Evolutionary conservation across 768 basidiomycete species (phyloP).

Genomic region (Boletellus sp.): DNA sequence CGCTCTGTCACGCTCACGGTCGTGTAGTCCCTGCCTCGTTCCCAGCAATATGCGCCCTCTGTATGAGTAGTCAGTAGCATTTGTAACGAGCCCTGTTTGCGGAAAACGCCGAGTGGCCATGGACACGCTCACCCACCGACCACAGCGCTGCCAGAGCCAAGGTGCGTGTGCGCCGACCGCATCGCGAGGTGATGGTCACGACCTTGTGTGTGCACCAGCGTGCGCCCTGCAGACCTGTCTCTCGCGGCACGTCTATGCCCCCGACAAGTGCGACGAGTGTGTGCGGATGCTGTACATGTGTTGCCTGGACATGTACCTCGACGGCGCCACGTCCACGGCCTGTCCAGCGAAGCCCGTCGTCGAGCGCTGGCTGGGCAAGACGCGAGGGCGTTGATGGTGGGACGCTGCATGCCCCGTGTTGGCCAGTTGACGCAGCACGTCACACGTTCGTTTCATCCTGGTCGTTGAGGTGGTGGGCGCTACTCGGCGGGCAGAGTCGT

Average conservation of each 20-base stretch:
- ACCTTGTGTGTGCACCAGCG: conserved; percentile 35
- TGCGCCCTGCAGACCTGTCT: conserved; percentile 64
- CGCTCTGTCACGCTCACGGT: background rate
- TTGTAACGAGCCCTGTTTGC: background rate
- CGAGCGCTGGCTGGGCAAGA: conserved; percentile 53
- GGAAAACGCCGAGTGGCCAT: background rate
- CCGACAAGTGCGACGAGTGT: conserved; percentile 55
- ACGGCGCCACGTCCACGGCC: conserved; percentile 49
- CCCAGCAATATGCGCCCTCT: background rate
- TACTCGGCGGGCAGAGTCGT: too few relatives aligned
- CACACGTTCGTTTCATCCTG: too few relatives aligned
- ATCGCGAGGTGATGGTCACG: background rate
- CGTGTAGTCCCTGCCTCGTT: background rate
- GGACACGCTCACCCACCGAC: background rate
- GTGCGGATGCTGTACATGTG: conserved; percentile 58
- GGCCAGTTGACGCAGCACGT: too few relatives aligned
- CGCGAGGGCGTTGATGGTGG: background rate
- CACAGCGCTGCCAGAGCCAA: conserved; percentile 21
- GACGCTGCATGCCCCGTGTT: background rate
- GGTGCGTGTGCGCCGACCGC: conserved; percentile 11
- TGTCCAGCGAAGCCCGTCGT: conserved; percentile 57
- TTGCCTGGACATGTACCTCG: conserved; percentile 55
- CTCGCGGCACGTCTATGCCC: conserved; percentile 58
- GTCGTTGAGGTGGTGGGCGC: too few relatives aligned
- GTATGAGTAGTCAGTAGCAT: background rate